Evolutionary conservation across 2,329 filamentous ascomycete genomes (phyloP).

Genomic region (Intubia oerlemansii): DNA sequence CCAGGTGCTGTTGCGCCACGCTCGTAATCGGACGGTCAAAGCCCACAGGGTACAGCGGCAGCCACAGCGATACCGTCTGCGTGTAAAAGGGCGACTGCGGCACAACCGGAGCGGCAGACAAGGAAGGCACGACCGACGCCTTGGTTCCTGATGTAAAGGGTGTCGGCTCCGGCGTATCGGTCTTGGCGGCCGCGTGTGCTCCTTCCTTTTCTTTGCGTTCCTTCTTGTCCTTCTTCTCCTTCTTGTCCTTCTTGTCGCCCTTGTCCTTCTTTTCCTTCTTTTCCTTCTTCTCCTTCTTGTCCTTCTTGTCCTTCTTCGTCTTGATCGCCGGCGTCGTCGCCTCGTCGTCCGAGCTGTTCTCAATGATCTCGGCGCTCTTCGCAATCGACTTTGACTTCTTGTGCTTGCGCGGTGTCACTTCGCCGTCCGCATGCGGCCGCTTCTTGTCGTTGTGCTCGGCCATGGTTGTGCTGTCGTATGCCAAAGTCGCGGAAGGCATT

Average conservation of each 20-base stretch:
- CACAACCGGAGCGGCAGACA: no score
- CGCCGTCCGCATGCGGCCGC: constrained; percentile 2
- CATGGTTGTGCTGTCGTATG: constrained; percentile 2
- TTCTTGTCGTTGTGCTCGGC: constrained; percentile 2
- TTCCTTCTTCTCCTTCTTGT: neutral
- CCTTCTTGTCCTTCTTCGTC: constrained; percentile 1
- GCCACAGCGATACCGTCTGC: constrained; percentile 62
- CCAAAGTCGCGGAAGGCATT: constrained; percentile 4
- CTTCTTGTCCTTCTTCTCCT: constrained; percentile 1
- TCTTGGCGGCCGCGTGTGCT: neutral
- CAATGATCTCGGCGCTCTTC: neutral
- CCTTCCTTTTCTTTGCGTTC: constrained; percentile 1
- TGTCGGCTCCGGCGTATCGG: neutral
- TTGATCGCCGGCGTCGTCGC: no score
- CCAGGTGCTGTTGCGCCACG: constrained; percentile 52
- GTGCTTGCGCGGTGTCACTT: constrained; percentile 3
- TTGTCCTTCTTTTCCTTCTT: constrained; percentile 1
- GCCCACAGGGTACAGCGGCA: constrained; percentile 50
- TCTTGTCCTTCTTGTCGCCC: constrained; percentile 1
- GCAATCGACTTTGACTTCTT: constrained; percentile 5
- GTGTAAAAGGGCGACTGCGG: constrained; percentile 49
- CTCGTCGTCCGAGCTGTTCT: constrained; percentile 1
- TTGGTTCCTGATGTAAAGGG: neutral
- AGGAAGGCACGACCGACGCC: no score
- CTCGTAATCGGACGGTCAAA: constrained; percentile 50